These are phyloP conservation scores for Candida ponderosae DNA, from an alignment of 805 yeast species.

Conservation along the genomic window DNA sequence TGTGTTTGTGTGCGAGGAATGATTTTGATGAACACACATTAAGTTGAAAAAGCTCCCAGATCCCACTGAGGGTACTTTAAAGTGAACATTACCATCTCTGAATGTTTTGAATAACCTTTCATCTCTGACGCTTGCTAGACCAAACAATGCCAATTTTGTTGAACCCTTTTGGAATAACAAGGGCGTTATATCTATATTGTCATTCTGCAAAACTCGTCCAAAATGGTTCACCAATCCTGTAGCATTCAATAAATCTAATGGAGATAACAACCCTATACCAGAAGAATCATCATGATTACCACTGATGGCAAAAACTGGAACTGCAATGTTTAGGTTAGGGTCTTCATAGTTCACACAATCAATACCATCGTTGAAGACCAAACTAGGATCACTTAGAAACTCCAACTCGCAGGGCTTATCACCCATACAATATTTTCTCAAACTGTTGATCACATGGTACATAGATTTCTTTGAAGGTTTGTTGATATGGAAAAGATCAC, in stretches of 20 bases:
- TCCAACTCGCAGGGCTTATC: conserved; percentile 84
- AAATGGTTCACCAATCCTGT: conserved; percentile 84
- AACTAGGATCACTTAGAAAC: conserved; percentile 68
- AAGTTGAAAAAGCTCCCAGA: conserved; percentile 74
- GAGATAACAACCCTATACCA: conserved; percentile 74
- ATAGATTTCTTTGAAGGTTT: conserved; percentile 83
- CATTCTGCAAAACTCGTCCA: conserved; percentile 74
- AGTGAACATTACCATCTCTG: conserved; percentile 71
- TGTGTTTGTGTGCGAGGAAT: conserved; percentile 69
- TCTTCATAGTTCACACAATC: conserved; percentile 82
- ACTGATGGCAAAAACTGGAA: conserved; percentile 87
- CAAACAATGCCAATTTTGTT: conserved; percentile 81
- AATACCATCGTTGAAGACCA: conserved; percentile 55
- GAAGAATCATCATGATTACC: conserved; percentile 98
- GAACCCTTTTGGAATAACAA: conserved; percentile 73
- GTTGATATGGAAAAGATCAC: conserved; percentile 87
- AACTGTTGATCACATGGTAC: conserved; percentile 69
- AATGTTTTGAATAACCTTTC: conserved; percentile 80
- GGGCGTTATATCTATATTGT: conserved; percentile 68
- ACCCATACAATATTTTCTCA: conserved; percentile 71
- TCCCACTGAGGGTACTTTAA: conserved; percentile 56
- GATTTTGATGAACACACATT: conserved; percentile 89
- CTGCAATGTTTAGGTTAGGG: conserved; percentile 78
- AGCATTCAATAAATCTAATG: conserved; percentile 77
- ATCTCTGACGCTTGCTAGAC: conserved; percentile 82